Conservation (phyloP, 306 rosid species). For the Myrica gale region DNA sequence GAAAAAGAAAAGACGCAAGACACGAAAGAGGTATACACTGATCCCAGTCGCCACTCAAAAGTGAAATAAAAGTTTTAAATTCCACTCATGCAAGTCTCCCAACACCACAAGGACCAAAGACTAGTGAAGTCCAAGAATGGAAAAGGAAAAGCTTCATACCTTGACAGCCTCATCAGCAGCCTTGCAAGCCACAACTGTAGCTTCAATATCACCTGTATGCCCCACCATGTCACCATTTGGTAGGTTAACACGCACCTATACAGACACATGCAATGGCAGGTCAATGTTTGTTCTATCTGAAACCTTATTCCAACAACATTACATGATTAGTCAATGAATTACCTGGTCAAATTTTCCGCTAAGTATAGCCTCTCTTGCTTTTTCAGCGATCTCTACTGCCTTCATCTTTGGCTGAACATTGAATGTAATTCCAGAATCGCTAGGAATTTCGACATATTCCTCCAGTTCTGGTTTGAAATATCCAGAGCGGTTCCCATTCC, state of each 20-base stretch:
- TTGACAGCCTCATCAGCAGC: constrained; percentile 94
- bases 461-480: constrained; percentile 69
- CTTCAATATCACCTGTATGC: constrained; percentile 87
- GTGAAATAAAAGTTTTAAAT: not conserved
- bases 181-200: constrained; percentile 96
- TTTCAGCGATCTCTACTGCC: constrained; percentile 86
- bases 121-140: not conserved
- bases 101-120: not conserved
- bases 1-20: not conserved
- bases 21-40: not conserved
- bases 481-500: constrained; percentile 99
- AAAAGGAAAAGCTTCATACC: constrained; percentile 42
- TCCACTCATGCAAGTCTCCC: not conserved
- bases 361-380: constrained; percentile 89
- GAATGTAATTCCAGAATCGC: constrained; percentile 90
- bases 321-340: constrained; percentile 7
- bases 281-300: not conserved
- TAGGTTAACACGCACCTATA: constrained; percentile 87
- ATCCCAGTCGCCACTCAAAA: not conserved
- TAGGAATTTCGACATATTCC: constrained; percentile 88
- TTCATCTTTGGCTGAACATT: constrained; percentile 88
- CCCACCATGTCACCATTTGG: constrained; percentile 81
- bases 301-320: constrained; percentile 14
- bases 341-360: constrained; percentile 75
- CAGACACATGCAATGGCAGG: constrained; percentile 15